Evolutionary conservation across 805 yeast species (phyloP), one percentile per base, ranked within the genome.

Genomic region (Zygoascus ofunaensis): DNA sequence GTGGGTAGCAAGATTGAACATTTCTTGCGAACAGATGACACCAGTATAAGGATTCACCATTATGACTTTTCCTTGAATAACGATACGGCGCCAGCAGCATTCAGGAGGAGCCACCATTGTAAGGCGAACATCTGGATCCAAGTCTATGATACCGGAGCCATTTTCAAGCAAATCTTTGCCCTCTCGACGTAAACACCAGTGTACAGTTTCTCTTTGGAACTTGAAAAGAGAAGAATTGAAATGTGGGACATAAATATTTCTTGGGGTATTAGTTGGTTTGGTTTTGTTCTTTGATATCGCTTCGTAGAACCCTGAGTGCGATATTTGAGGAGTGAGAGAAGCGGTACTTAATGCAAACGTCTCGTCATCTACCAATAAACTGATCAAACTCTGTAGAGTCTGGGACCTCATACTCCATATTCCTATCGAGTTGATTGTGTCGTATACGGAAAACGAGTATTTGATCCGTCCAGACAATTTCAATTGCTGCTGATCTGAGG

Each of bases 141-240:
- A 34, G 18, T 51, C 57, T 2, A 38, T 49, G 2, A 64, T 49
- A 3, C 22, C 18, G 3, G 41, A 45, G 12, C 4, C 17, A 22
- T 15, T 17, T 14, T 38, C 41, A 1, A 8, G 32, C 12, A 59
- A 35, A 2, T 50, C 48, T 41, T 53, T 62, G 12, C 70, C 67
- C 46, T 66, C 71, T 30, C 54, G 46, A 1, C 52, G 44, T n/a
- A 66, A 45, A 8, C 59, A 52, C 70, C 71, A 66, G 12, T 53
- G 38, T 2, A 66, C 63, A 1, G 70, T 53, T 23, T 62, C 64
- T 28, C 56, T 40, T 47, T 66, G 71, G 40, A 54, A 64, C 4
- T 60, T 56, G 14, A 63, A 48, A 17, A 64, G 48, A 1, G 39
- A 30, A 12, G 54, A 36, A 8, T 46, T 18, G 10, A 42, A 34